Base-by-base conservation (phyloP, 805 yeast species). In the Candida qinlingensis region DNA sequence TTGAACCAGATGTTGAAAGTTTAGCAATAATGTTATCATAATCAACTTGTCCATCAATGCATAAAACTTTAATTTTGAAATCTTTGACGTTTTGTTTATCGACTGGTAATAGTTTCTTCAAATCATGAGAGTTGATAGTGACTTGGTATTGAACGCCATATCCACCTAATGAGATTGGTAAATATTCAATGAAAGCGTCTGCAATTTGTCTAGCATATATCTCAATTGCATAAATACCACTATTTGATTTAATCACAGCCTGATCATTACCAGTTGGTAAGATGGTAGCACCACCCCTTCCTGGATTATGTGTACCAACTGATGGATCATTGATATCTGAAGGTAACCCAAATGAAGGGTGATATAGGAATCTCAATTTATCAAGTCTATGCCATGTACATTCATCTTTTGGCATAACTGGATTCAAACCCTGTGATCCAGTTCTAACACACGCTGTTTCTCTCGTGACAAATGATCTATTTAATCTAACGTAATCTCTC, bases 301-400 rank as follows among this genome's bases (percentile, higher is more conserved):
- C 47, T 0, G 61, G 56, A 4, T 63, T 56, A 4, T 46, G 46
- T 28, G 60, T 49, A 3, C 58, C 54, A 36, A 59, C 61, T 0
- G 75, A 67, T 43, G 68, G 66, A 74, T 81, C 85, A 25, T 66
- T 55, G 48, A 63, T 67, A 61, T 89, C 96, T 5, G 71, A 63
- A 0, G 96, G 94, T 27, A 86, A 61, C 2, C 83, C 67, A 64
- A 92, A 91, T 0, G 87, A 78, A 6, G 86, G 95, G 65, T 92
- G 98, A 62, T 80, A 79, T 42, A 88, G 67, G 61, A 85, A 92
- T 60, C 97, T 73, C 41, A 87, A 58, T 37, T 86, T 64, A 63
- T 92, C 98, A 47, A 87, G 68, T 50, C 89, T 75, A 64, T 92
- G 83, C 98, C 98, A 92, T 27, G 80, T 81, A 58, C 96, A 91